phyloP scores from a whole-genome alignment of 148 eudicot genomes.

The Pharnaceum exiguum region DNA sequence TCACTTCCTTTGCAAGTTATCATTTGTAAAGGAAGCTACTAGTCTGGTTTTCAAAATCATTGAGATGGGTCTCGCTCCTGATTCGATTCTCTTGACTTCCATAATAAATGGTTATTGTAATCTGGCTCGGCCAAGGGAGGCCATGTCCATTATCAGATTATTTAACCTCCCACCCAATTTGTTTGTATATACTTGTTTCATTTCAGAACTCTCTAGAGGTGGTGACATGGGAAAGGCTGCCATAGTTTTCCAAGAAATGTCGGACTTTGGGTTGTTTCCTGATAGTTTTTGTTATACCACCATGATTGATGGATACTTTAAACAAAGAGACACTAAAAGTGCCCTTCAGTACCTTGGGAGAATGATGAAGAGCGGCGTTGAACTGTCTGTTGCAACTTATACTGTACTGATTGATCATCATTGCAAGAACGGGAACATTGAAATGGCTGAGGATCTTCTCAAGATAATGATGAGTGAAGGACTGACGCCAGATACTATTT shows the following conservation, averaged over 20 bases:
- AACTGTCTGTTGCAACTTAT: slow-evolving; percentile 36
- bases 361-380: slow-evolving; percentile 45
- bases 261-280: slow-evolving; percentile 27
- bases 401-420: slow-evolving; percentile 29
- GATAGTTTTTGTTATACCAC: slow-evolving; percentile 38
- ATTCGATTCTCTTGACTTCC: slow-evolving; percentile 39
- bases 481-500: slow-evolving; percentile 27
- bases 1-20: slow-evolving; percentile 35
- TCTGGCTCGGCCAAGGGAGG: slow-evolving; percentile 19
- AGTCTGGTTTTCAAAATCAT: slow-evolving; percentile 44
- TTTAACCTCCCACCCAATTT: slow-evolving; percentile 33
- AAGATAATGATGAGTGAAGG: slow-evolving; percentile 29
- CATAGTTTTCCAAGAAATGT: slow-evolving; percentile 35
- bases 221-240: slow-evolving; percentile 36
- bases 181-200: slow-evolving; percentile 36
- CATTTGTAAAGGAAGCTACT: slow-evolving; percentile 36
- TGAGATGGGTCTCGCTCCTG: slow-evolving; percentile 29
- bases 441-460: slow-evolving; percentile 25
- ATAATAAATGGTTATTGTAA: slow-evolving; percentile 39
- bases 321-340: slow-evolving; percentile 15
- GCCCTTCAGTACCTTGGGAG: slow-evolving; percentile 33
- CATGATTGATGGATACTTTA: slow-evolving; percentile 42
- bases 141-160: slow-evolving; percentile 25
- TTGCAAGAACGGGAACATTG: slow-evolving; percentile 32
- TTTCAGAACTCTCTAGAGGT: slow-evolving; percentile 35